A percentile compares a stretch with the other conserved stretches of the same genome.
Evolutionary conservation across 2,329 filamentous ascomycete species (phyloP).

Genomic region (Penicillium sp.): DNA sequence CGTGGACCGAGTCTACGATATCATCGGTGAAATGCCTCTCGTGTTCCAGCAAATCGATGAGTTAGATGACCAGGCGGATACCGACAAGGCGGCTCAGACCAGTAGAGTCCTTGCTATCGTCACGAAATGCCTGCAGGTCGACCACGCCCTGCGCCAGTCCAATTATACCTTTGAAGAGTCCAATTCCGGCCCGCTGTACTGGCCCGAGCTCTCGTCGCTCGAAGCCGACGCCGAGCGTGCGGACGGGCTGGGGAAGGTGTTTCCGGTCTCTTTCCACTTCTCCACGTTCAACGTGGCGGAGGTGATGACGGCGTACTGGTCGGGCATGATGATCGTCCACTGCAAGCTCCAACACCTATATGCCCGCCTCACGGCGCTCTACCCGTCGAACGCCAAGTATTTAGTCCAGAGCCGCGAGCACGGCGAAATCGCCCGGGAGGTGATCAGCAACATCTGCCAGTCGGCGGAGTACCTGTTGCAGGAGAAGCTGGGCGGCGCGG

Average conservation of each 20-base stretch:
- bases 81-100: too few relatives aligned
- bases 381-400: background rate
- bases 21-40: background rate
- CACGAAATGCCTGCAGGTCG: background rate
- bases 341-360: background rate
- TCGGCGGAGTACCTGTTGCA: background rate
- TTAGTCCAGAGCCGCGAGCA: background rate
- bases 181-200: conserved; percentile 2
- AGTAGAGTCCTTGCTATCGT: too few relatives aligned
- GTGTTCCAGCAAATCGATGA: background rate
- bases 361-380: too few relatives aligned
- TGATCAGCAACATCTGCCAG: conserved; percentile 1
- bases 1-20: background rate
- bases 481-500: background rate
- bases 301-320: conserved; percentile 1
- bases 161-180: background rate
- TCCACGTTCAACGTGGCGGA: background rate
- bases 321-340: background rate
- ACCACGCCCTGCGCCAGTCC: background rate
- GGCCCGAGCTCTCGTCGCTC: background rate
- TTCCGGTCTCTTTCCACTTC: conserved; percentile 3
- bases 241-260: background rate
- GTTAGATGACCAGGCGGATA: too few relatives aligned
- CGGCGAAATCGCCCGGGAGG: background rate
- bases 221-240: background rate